phyloP scores from a whole-genome alignment of 306 rosid species.

The Castanea mollissima region DNA sequence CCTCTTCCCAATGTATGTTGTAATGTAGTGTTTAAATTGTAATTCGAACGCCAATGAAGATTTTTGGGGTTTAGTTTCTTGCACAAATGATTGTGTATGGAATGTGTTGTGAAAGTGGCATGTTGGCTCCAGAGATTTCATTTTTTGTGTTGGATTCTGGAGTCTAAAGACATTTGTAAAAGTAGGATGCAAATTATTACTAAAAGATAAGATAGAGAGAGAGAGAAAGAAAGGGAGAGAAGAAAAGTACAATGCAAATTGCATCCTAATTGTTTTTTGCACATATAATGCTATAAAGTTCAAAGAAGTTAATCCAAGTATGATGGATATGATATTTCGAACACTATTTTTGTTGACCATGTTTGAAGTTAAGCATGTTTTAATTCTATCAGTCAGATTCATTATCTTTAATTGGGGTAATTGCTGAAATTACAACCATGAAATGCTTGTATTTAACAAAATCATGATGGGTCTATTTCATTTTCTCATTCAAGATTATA shows the following conservation, averaged over 20 bases:
- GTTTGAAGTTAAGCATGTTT: too few relatives aligned
- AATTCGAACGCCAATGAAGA: background rate
- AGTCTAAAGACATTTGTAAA: conserved; percentile 5
- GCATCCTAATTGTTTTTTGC: background rate
- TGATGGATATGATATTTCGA: background rate
- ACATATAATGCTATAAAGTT: background rate
- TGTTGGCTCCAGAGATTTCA: conserved; percentile 17
- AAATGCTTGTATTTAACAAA: too few relatives aligned
- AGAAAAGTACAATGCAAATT: background rate
- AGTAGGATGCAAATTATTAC: background rate
- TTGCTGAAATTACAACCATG: too few relatives aligned
- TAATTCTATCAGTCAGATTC: too few relatives aligned
- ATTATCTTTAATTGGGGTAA: too few relatives aligned
- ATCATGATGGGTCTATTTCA: too few relatives aligned
- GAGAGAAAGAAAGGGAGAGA: background rate
- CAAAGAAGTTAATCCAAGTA: background rate
- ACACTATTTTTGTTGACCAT: background rate
- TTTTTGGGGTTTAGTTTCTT: conserved; percentile 25
- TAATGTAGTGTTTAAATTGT: conserved; percentile 27
- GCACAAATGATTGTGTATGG: conserved; percentile 27
- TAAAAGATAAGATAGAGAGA: background rate
- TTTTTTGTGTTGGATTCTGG: background rate
- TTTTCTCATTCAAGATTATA: too few relatives aligned
- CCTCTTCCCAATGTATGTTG: background rate
- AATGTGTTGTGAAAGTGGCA: conserved; percentile 38